These are phyloP conservation scores for Mycena sp. DNA, from an alignment of 1,284 basidiomycete species.

Conservation along the genomic window DNA sequence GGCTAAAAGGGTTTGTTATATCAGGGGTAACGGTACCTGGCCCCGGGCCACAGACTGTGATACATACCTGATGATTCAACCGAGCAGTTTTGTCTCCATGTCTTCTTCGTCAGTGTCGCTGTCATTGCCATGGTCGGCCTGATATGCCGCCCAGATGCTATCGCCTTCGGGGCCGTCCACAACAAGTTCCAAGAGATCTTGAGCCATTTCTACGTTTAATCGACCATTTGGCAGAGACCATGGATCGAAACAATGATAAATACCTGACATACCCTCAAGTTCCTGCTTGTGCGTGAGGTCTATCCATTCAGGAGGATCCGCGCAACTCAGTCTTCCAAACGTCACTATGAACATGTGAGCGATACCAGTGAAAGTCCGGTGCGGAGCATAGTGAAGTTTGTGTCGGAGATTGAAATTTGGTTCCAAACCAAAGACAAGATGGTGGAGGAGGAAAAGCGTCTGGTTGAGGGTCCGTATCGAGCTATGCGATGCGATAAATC, in stretches of 20 bases:
- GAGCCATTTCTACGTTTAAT: conserved; percentile 62
- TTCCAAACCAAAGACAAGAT: conserved; percentile 61
- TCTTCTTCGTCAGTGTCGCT: conserved; percentile 58
- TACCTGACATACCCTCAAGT: conserved; percentile 64
- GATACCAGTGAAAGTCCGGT: conserved; percentile 70
- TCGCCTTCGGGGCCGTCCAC: conserved; percentile 83
- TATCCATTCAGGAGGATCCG: conserved; percentile 72
- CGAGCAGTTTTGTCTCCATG: conserved; percentile 52
- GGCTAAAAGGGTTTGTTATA: too few species aligned
- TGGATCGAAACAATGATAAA: neutral
- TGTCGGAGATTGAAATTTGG: conserved; percentile 59
- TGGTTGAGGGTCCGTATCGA: conserved; percentile 59
- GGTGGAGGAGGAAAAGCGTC: conserved; percentile 65
- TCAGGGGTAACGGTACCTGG: too few species aligned
- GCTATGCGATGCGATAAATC: conserved; percentile 46
- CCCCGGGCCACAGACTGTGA: too few species aligned
- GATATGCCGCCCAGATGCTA: conserved; percentile 74
- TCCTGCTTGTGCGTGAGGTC: conserved; percentile 52
- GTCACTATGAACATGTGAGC: conserved; percentile 81
- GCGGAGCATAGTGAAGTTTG: conserved; percentile 61
- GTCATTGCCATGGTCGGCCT: conserved; percentile 55
- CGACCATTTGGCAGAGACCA: conserved; percentile 26
- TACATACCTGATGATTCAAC: neutral
- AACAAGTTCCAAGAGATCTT: conserved; percentile 75
- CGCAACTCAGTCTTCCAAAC: conserved; percentile 79